phyloP scores from a whole-genome alignment of 1,284 basidiomycete genomes.

The Meripilus lineatus region DNA sequence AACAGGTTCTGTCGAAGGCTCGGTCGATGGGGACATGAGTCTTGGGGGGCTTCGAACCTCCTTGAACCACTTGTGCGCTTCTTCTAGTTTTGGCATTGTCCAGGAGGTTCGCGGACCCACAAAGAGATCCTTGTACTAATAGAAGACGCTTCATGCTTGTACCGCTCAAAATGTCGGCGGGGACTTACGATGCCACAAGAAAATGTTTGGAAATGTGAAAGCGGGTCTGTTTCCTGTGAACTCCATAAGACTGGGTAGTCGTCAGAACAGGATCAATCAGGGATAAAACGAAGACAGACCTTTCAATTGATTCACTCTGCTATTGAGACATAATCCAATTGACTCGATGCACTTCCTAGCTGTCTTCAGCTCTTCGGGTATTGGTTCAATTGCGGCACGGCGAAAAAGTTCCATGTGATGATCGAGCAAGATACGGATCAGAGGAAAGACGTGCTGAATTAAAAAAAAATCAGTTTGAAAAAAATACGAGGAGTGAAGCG shows the following conservation, averaged over 20 bases:
- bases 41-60: no score
- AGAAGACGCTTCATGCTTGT: no score
- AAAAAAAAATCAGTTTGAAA: conserved; percentile 1
- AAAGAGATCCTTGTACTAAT: no score
- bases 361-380: conserved; percentile 17
- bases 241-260: conserved; percentile 8
- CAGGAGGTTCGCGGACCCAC: no score
- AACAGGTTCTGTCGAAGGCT: no score
- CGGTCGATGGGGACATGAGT: no score
- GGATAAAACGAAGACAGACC: conserved; percentile 8
- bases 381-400: conserved; percentile 12
- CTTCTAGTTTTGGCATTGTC: no score
- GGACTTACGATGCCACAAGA: conserved; percentile 14
- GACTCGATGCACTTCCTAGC: conserved; percentile 9
- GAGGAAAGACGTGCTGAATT: conserved; percentile 20
- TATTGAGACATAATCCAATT: conserved; percentile 6
- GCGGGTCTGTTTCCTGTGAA: conserved; percentile 10
- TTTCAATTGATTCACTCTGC: conserved; percentile 7
- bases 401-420: conserved; percentile 20
- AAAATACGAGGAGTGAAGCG: neutral
- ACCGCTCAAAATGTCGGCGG: no score
- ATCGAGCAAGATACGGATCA: conserved; percentile 21
- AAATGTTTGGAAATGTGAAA: conserved; percentile 12
- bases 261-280: neutral
- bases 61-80: no score